These are phyloP conservation scores for Podospora pseudoanserina DNA, from an alignment of 495 filamentous ascomycete species.

Conservation along the genomic window DNA sequence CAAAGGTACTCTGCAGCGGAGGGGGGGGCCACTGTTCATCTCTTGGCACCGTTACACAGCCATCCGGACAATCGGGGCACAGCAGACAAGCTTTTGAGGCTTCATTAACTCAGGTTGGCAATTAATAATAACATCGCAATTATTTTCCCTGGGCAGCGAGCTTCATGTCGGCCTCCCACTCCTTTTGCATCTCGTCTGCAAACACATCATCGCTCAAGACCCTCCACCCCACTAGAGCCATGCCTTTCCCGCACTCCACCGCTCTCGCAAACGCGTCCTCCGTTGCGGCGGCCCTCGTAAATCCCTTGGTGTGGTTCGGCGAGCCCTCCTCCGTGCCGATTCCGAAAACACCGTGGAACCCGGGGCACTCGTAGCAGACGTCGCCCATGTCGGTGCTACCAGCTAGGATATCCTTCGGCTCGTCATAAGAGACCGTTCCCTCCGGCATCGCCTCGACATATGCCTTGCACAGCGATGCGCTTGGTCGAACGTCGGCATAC, in stretches of 20 bases:
- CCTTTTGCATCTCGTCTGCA: constrained; percentile 36
- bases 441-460: constrained; percentile 50
- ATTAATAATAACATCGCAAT: neutral
- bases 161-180: constrained; percentile 42
- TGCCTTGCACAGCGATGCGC: constrained; percentile 45
- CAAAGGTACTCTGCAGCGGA: neutral
- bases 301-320: constrained; percentile 54
- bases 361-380: constrained; percentile 54
- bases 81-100: neutral
- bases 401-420: constrained; percentile 41
- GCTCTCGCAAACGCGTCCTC: constrained; percentile 44
- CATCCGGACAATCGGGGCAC: neutral
- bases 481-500: constrained; percentile 53
- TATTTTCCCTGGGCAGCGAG: constrained; percentile 23
- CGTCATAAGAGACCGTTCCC: constrained; percentile 37
- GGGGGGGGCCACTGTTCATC: too few species aligned
- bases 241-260: constrained; percentile 52
- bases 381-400: constrained; percentile 52
- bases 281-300: constrained; percentile 51
- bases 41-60: neutral
- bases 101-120: neutral
- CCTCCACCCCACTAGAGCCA: constrained; percentile 52
- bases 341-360: constrained; percentile 56
- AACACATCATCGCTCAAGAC: constrained; percentile 48
- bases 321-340: constrained; percentile 45